These are phyloP conservation scores for Sarocladiaceae sp. DNA, from an alignment of 2,329 filamentous ascomycete species.

Conservation along the genomic window DNA sequence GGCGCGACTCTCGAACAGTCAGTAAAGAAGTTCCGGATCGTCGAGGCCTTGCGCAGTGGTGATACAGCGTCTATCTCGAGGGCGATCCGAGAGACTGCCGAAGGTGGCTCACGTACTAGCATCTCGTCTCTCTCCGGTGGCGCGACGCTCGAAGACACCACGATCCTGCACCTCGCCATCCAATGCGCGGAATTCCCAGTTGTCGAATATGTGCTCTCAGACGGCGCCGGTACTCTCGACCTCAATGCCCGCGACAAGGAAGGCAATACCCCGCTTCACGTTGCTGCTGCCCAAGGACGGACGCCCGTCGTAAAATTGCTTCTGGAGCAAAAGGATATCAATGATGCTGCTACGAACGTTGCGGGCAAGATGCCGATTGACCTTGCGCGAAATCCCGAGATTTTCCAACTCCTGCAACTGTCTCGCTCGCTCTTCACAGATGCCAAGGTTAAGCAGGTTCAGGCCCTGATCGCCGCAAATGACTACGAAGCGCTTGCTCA, in stretches of 20 bases:
- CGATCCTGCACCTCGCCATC: conserved; percentile 86
- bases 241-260: conserved; percentile 89
- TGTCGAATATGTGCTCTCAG: conserved; percentile 88
- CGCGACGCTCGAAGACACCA: conserved; percentile 69
- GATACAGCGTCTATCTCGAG: conserved; percentile 88
- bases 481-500: conserved; percentile 77
- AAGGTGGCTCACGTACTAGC: conserved; percentile 50
- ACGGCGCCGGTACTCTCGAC: conserved; percentile 64
- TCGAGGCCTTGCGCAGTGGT: conserved; percentile 85
- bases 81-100: conserved; percentile 66
- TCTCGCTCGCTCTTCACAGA: conserved; percentile 88
- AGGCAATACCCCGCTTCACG: conserved; percentile 87
- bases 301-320: conserved; percentile 77
- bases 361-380: conserved; percentile 84
- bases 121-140: conserved; percentile 47
- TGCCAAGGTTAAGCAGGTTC: conserved; percentile 76
- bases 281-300: conserved; percentile 80
- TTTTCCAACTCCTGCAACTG: conserved; percentile 92
- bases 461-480: conserved; percentile 66
- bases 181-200: conserved; percentile 92
- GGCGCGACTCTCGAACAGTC: conserved; percentile 76
- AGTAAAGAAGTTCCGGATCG: conserved; percentile 88
- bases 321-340: conserved; percentile 77
- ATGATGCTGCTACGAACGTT: conserved; percentile 82
- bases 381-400: conserved; percentile 84